A percentile compares a stretch with the other conserved stretches of the same genome.
Evolutionary conservation across 352 stramenopile genomes (phyloP).

Genomic region (Pythium phragmitis): DNA sequence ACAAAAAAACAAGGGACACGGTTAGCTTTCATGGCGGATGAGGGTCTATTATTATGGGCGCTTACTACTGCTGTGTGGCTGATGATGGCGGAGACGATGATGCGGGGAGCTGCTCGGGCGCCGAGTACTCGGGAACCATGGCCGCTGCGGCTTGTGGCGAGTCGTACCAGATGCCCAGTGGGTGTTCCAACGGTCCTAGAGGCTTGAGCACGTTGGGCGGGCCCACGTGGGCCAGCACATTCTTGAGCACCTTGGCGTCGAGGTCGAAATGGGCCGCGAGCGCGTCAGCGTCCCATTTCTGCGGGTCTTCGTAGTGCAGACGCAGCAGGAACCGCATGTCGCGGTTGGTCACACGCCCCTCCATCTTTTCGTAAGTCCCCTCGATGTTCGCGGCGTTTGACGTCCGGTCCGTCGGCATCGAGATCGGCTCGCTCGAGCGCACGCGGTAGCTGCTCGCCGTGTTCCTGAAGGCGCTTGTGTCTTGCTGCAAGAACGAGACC

Average conservation of each 20-base stretch:
- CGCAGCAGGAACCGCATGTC: slow-evolving; percentile 59
- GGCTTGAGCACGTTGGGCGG: slow-evolving; percentile 63
- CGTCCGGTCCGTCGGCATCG: slow-evolving; percentile 54
- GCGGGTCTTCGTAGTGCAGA: slow-evolving; percentile 61
- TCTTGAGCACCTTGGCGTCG: slow-evolving; percentile 32
- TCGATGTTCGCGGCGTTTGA: slow-evolving; percentile 44
- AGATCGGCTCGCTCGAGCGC: slow-evolving; percentile 37
- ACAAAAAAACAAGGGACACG: neutral
- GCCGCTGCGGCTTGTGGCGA: slow-evolving; percentile 21
- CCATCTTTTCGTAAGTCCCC: slow-evolving; percentile 33
- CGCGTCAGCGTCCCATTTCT: slow-evolving; percentile 43
- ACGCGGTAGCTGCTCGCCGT: slow-evolving; percentile 67
- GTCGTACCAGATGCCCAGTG: slow-evolving; percentile 57
- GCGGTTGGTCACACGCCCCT: slow-evolving; percentile 49
- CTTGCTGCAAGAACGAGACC: slow-evolving; percentile 48
- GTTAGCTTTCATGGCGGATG: slow-evolving; percentile 15
- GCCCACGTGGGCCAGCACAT: slow-evolving; percentile 39
- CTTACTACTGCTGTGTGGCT: neutral
- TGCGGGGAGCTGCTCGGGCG: slow-evolving; percentile 8
- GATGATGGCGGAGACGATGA: slow-evolving; percentile 6
- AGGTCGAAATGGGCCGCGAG: slow-evolving; percentile 56
- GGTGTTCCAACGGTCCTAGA: slow-evolving; percentile 44
- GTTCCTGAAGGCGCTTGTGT: slow-evolving; percentile 44
- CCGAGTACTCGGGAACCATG: slow-evolving; percentile 14
- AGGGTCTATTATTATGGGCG: slow-evolving; percentile 29